A percentile compares a stretch with the other conserved stretches of the same genome.
phyloP scores from a whole-genome alignment of 208 protist genomes.

The Wallacemonas collosoma region DNA sequence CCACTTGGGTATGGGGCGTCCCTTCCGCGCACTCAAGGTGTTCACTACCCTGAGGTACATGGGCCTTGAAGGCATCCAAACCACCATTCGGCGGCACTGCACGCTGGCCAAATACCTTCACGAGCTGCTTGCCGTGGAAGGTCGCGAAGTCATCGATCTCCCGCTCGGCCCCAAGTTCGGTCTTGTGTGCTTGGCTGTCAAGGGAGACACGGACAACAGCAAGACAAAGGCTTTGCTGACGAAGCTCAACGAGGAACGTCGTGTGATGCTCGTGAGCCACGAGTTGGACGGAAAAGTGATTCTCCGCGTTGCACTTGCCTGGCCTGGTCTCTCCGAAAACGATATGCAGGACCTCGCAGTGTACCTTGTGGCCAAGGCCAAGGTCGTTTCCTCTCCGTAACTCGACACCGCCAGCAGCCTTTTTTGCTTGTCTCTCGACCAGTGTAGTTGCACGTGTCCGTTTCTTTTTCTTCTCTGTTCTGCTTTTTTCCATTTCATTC shows the following conservation, averaged over 20 bases:
- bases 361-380: slow-evolving; percentile 26
- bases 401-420: neutral
- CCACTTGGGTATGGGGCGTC: slow-evolving; percentile 60
- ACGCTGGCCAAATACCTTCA: slow-evolving; percentile 41
- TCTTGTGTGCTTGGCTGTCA: slow-evolving; percentile 45
- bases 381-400: slow-evolving; percentile 32
- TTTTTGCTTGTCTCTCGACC: slow-evolving; percentile 1
- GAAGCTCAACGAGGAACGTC: slow-evolving; percentile 28
- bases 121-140: slow-evolving; percentile 18
- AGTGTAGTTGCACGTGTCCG: neutral
- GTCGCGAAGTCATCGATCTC: slow-evolving; percentile 24
- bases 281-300: slow-evolving; percentile 37
- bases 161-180: slow-evolving; percentile 42
- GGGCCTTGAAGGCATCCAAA: slow-evolving; percentile 54
- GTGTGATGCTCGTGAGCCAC: slow-evolving; percentile 36
- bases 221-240: slow-evolving; percentile 30
- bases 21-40: slow-evolving; percentile 66
- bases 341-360: slow-evolving; percentile 38
- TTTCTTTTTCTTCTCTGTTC: slow-evolving; percentile 16
- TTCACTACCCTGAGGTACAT: slow-evolving; percentile 62
- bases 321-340: slow-evolving; percentile 25
- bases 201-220: slow-evolving; percentile 27
- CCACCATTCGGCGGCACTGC: slow-evolving; percentile 46
- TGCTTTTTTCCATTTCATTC: neutral
- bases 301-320: slow-evolving; percentile 35